A percentile compares a stretch with the other conserved stretches of the same genome.
These are phyloP conservation scores for Amaranthus tricolor DNA, from an alignment of 179 eudicot species.

Conservation along the genomic window DNA sequence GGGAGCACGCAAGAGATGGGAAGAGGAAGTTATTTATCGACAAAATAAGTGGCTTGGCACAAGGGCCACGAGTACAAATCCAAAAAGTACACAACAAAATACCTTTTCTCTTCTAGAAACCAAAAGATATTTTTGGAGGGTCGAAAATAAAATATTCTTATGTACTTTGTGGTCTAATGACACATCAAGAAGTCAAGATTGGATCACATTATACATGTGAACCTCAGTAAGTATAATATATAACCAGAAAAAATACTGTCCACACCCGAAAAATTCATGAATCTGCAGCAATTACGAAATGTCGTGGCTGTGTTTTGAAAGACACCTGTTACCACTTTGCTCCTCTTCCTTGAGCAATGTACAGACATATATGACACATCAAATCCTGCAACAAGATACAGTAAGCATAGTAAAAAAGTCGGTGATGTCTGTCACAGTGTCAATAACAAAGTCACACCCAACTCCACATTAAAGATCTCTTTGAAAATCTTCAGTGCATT, in stretches of 20 bases:
- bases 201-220: background rate
- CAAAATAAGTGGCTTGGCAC: too few species aligned
- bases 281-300: slow-evolving; percentile 4
- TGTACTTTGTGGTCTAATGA: background rate
- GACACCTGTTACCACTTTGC: slow-evolving; percentile 82
- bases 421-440: background rate
- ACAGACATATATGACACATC: slow-evolving; percentile 90
- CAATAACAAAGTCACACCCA: background rate
- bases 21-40: too few species aligned
- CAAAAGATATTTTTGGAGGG: too few species aligned
- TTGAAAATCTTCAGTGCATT: background rate
- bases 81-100: background rate
- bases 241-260: background rate
- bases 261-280: slow-evolving; percentile 2
- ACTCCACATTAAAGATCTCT: background rate
- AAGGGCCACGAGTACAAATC: too few species aligned
- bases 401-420: slow-evolving; percentile 4
- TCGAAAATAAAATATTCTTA: background rate
- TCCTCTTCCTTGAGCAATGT: slow-evolving; percentile 88
- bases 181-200: background rate
- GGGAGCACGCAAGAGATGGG: too few species aligned
- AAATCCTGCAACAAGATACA: slow-evolving; percentile 48
- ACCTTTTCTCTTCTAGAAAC: background rate
- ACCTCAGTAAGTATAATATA: background rate
- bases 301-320: slow-evolving; percentile 32